phyloP scores from a whole-genome alignment of 305 asterid species.

The Solanum hybrid region DNA sequence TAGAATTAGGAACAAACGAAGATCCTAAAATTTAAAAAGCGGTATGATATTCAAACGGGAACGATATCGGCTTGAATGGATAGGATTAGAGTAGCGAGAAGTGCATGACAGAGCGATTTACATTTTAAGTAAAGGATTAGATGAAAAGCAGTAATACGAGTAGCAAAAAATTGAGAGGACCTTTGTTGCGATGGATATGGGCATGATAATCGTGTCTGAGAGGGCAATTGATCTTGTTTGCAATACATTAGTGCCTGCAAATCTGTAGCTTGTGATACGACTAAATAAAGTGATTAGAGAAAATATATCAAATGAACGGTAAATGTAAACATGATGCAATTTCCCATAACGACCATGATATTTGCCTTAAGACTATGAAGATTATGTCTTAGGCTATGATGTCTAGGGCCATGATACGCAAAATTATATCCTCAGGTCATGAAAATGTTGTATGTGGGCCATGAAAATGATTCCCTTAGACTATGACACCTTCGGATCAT shows the following conservation, averaged over 20 bases:
- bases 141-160: too few relatives aligned
- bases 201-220: not conserved
- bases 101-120: too few relatives aligned
- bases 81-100: not conserved
- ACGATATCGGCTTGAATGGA: not conserved
- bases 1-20: not conserved
- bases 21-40: not conserved
- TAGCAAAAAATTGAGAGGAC: not conserved
- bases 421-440: not conserved
- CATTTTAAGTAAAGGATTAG: too few relatives aligned
- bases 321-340: not conserved
- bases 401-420: not conserved
- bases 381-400: not conserved
- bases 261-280: not conserved
- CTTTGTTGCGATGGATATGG: too few relatives aligned
- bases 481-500: not conserved
- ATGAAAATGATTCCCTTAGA: not conserved
- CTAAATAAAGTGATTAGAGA: too few relatives aligned
- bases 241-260: too few relatives aligned
- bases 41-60: not conserved
- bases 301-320: too few relatives aligned
- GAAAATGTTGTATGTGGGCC: not conserved
- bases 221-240: not conserved
- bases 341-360: not conserved
- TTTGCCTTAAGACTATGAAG: not conserved